These are phyloP conservation scores for Niveomyces coronatus DNA, from an alignment of 2,329 filamentous ascomycete genomes.

Conservation along the genomic window DNA sequence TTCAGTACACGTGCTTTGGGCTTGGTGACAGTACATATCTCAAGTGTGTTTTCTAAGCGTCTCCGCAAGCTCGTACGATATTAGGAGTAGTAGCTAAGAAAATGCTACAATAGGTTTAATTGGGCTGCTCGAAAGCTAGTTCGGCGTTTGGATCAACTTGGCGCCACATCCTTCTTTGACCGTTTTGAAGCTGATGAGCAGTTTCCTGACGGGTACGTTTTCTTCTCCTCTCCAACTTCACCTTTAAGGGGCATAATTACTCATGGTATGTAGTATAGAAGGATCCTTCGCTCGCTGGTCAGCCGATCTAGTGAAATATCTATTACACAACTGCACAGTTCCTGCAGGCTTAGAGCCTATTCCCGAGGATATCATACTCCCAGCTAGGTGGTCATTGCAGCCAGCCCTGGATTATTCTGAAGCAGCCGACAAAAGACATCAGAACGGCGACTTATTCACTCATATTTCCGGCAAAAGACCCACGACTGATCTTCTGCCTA, in stretches of 20 bases:
- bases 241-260: background rate
- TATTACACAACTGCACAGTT: constrained; percentile 60
- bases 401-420: constrained; percentile 15
- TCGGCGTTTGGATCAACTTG: constrained; percentile 74
- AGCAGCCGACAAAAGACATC: background rate
- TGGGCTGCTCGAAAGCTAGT: constrained; percentile 84
- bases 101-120: constrained; percentile 72
- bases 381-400: constrained; percentile 52
- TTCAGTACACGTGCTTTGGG: constrained; percentile 79
- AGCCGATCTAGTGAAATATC: constrained; percentile 51
- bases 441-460: constrained; percentile 8
- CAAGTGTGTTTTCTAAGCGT: constrained; percentile 49
- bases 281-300: constrained; percentile 74
- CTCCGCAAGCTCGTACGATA: background rate
- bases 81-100: background rate
- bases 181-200: constrained; percentile 87
- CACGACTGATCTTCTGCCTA: constrained; percentile 35
- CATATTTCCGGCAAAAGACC: constrained; percentile 15
- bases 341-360: constrained; percentile 59
- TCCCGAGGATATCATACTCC: constrained; percentile 60
- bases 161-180: constrained; percentile 64
- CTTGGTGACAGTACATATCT: constrained; percentile 91
- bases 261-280: constrained; percentile 50
- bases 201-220: constrained; percentile 75
- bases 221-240: background rate